These are phyloP conservation scores for Brassica carinata DNA, from an alignment of 345 rosid species.

Conservation along the genomic window DNA sequence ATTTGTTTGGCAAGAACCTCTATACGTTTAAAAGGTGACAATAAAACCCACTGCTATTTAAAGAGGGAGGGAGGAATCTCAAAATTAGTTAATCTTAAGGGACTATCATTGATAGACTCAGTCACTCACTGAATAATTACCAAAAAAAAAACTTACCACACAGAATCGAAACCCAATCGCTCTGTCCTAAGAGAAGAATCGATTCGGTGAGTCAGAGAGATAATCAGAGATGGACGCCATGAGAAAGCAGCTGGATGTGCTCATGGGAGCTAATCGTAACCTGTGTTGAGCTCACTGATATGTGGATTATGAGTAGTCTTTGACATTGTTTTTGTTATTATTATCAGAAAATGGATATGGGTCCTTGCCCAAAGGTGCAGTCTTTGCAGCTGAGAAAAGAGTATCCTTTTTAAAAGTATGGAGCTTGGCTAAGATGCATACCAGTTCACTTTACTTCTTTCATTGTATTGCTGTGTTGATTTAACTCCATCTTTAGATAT, in stretches of 20 bases:
- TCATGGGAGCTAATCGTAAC: constrained; percentile 95
- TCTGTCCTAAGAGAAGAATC: no score
- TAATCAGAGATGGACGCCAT: constrained; percentile 79
- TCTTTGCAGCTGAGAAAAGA: constrained; percentile 83
- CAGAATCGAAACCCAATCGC: constrained; percentile 20
- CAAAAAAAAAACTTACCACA: background rate
- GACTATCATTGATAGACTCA: constrained; percentile 11
- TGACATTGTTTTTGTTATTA: constrained; percentile 19
- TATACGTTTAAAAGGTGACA: background rate
- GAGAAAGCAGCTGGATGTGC: constrained; percentile 97
- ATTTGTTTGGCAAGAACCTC: background rate
- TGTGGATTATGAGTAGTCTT: background rate
- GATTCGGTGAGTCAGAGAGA: constrained; percentile 9
- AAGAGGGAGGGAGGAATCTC: background rate
- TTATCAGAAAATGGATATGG: constrained; percentile 99
- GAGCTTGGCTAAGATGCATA: background rate
- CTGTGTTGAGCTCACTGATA: background rate
- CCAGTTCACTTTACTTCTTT: background rate
- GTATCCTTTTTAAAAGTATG: no score
- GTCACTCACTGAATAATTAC: constrained; percentile 20
- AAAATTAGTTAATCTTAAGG: background rate
- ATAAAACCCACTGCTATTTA: background rate
- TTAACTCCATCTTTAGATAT: no score
- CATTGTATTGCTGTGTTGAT: constrained; percentile 23
- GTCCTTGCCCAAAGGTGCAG: constrained; percentile 98